Conservation (phyloP, 2,329 filamentous ascomycete genomes). For the Didymosphaeria variabile region DNA sequence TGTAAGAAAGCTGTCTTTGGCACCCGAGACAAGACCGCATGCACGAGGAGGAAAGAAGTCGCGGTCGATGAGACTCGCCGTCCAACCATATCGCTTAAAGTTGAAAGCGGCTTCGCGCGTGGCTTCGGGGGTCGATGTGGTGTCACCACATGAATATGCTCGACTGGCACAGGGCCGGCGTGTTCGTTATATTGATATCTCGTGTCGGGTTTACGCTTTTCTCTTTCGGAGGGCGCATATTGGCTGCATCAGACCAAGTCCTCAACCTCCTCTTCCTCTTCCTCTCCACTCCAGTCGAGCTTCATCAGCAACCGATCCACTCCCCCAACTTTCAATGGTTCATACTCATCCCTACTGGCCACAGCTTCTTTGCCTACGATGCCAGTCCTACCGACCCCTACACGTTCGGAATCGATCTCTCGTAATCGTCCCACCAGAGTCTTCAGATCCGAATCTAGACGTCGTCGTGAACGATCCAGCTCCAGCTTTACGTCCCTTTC, state of each 20-base stretch:
- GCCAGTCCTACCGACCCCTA: slow-evolving; percentile 39
- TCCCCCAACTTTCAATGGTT: slow-evolving; percentile 77
- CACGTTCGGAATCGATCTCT: slow-evolving; percentile 66
- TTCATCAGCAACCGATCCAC: slow-evolving; percentile 92
- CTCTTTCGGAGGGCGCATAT: background rate
- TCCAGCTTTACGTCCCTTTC: slow-evolving; percentile 73
- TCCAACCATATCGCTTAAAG: background rate
- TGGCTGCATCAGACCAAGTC: slow-evolving; percentile 26
- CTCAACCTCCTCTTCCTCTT: slow-evolving; percentile 38
- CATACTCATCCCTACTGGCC: slow-evolving; percentile 63
- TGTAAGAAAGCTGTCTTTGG: background rate
- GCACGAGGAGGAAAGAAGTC: background rate
- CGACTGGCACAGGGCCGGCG: background rate
- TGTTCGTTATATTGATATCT: background rate
- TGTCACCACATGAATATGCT: background rate
- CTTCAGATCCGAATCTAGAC: slow-evolving; percentile 73
- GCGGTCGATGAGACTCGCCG: background rate
- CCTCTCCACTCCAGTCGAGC: slow-evolving; percentile 69
- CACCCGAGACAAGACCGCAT: background rate
- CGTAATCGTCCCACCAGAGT: slow-evolving; percentile 65
- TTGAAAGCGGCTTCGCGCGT: background rate
- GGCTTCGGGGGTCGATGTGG: background rate
- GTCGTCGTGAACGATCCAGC: slow-evolving; percentile 69
- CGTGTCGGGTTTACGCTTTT: background rate
- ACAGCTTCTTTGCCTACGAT: slow-evolving; percentile 22